phyloP scores from a whole-genome alignment of 2,329 filamentous ascomycete species.

The Sporothrix pallida region DNA sequence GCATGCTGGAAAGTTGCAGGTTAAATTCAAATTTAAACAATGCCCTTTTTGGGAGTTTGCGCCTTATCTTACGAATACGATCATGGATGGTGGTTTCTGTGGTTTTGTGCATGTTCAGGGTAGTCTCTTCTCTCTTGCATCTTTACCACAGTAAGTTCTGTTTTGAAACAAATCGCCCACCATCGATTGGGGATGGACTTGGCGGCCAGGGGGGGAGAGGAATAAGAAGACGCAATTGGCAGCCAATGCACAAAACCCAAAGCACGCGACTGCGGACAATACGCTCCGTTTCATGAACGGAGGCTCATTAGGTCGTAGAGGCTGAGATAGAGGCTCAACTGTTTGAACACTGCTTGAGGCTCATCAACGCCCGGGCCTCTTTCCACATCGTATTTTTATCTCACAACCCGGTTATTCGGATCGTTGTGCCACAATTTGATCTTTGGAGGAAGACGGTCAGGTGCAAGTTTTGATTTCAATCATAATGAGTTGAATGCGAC shows the following conservation, averaged over 20 bases:
- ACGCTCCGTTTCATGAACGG: conserved; percentile 5
- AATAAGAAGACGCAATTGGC: too few relatives aligned
- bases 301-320: neutral
- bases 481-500: neutral
- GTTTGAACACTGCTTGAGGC: neutral
- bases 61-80: conserved; percentile 6
- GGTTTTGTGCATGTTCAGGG: neutral
- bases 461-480: neutral
- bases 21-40: neutral
- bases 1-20: neutral
- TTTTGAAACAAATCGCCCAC: conserved; percentile 21
- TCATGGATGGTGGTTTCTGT: neutral
- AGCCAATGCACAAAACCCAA: too few relatives aligned
- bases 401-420: conserved; percentile 11
- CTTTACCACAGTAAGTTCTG: too few relatives aligned
- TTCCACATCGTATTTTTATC: neutral
- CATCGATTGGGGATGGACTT: neutral
- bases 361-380: neutral
- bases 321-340: too few relatives aligned
- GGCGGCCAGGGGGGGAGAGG: conserved; percentile 13
- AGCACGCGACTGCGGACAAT: conserved; percentile 14
- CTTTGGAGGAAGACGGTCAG: neutral
- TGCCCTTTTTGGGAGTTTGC: neutral
- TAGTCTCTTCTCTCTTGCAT: neutral
- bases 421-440: conserved; percentile 19